Percentiles rank a stretch among this genome's conserved stretches.
Conservation (phyloP, 192 early-diverging fungal species). For the Coemansia sp. region DNA sequence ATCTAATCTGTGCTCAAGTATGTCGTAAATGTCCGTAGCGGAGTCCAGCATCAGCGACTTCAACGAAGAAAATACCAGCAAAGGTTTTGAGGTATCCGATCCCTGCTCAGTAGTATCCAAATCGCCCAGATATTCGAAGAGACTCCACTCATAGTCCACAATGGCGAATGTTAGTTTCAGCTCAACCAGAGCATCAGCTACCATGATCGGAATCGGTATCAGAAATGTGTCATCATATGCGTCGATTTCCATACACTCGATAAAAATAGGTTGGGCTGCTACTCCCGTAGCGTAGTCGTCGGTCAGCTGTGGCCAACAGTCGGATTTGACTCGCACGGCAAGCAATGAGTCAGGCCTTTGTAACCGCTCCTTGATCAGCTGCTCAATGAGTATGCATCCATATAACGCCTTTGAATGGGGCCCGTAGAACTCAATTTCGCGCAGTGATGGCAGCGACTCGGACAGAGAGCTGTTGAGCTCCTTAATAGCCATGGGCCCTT, state of each 20-base stretch:
- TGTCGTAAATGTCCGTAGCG: not conserved
- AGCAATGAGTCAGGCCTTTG: not conserved
- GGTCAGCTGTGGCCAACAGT: not conserved
- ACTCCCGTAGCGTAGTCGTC: not conserved
- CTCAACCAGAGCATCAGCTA: slow-evolving; percentile 8
- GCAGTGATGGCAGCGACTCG: slow-evolving; percentile 7
- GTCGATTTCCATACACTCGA: not conserved
- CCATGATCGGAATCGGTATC: not conserved
- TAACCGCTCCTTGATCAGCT: slow-evolving; percentile 15
- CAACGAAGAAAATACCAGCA: slow-evolving; percentile 6
- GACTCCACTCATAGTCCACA: not conserved
- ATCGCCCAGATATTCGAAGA: not conserved
- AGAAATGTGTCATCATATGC: not conserved
- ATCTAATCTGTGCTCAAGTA: not conserved
- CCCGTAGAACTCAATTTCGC: slow-evolving; percentile 7
- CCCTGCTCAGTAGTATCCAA: not conserved
- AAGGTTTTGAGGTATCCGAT: no score
- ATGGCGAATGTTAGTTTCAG: slow-evolving; percentile 4
- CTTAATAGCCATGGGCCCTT: not conserved
- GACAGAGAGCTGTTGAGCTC: slow-evolving; percentile 7
- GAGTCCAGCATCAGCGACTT: slow-evolving; percentile 3
- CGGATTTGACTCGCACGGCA: not conserved
- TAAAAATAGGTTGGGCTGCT: not conserved
- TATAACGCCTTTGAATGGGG: not conserved
- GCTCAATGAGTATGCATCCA: not conserved